Base-by-base conservation (phyloP, 805 yeast species). In the Sugiyamaella chiloensis region DNA sequence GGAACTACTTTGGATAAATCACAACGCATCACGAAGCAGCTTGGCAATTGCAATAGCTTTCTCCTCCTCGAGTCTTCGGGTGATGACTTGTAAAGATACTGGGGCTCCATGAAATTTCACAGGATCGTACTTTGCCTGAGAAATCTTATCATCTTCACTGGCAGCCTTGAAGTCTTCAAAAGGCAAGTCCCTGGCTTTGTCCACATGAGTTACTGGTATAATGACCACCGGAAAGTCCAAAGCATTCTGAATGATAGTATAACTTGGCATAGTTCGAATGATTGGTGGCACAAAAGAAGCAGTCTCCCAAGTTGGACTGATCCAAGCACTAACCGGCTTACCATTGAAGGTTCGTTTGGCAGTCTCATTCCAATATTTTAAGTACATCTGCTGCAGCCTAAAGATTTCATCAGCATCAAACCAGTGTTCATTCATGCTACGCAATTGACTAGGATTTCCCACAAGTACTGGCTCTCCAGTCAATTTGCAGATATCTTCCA, bases 31-130 rank as follows among this genome's bases (percentile, higher is more conserved):
- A 21, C 51, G 40, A 14, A 50, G 24, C 4, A 42, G 29, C 19
- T 36, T 40, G 11, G 55, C 55, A 52, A 74, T 57, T 14, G 40
- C 70, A 27, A 79, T 60, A 3, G 74, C 73, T 56, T 76, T 75
- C 56, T 82, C 87, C 56, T 82, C 88, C 49, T 79, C 74, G 47
- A 73, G 75, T 46, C 81, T 69, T 48, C 75, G 68, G 24, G 81
- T 74, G 20, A 78, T 71, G 19, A 82, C 53, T 58, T 82, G 87
- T 7, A 80, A 53, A 3, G 74, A 67, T 3, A 81, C 78, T 0
- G 86, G 83, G 57, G 77, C 77, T 2, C 78, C 80, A 49, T 71
- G 65, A 44, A 61, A 66, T 36, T 69, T 62, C 44, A 72, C 75
- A 4, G 80, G 72, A 45, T 75, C 69, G 63, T 79, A 79, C 32